These are phyloP conservation scores for Curvularia lunata DNA, from an alignment of 2,329 filamentous ascomycete genomes.

Conservation along the genomic window DNA sequence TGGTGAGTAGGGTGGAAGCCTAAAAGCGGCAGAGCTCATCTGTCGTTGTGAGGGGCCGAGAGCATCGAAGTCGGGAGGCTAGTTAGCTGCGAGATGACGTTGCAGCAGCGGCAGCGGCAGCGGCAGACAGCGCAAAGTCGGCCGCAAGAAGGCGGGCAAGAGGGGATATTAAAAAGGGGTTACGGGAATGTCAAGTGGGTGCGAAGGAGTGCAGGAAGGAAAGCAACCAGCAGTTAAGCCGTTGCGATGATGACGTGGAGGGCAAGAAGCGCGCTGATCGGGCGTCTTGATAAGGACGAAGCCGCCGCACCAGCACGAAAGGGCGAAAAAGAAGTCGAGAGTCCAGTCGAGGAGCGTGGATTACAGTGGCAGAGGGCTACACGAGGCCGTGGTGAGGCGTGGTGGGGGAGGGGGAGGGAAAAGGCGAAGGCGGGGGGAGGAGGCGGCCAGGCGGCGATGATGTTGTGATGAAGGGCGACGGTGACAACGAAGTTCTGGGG, in stretches of 20 bases:
- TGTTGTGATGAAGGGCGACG: constrained; percentile 28
- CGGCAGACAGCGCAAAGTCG: constrained; percentile 24
- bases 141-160: constrained; percentile 20
- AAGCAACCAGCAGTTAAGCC: constrained; percentile 40
- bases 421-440: constrained; percentile 16
- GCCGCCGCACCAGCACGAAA: constrained; percentile 29
- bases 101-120: constrained; percentile 32
- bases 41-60: constrained; percentile 43
- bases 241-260: constrained; percentile 43
- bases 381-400: constrained; percentile 28
- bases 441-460: constrained; percentile 18
- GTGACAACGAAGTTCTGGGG: constrained; percentile 23
- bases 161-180: constrained; percentile 39
- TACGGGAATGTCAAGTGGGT: constrained; percentile 37
- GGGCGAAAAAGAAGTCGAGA: constrained; percentile 30
- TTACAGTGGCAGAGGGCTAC: constrained; percentile 37
- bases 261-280: constrained; percentile 42
- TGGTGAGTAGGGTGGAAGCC: constrained; percentile 48
- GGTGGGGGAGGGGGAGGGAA: constrained; percentile 18
- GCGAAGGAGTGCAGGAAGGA: constrained; percentile 46
- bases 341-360: constrained; percentile 27
- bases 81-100: constrained; percentile 41
- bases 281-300: constrained; percentile 33
- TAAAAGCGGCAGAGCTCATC: constrained; percentile 49
- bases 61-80: constrained; percentile 40